phyloP scores from a whole-genome alignment of 2,329 filamentous ascomycete genomes.

The Scedosporium aurantiacum region DNA sequence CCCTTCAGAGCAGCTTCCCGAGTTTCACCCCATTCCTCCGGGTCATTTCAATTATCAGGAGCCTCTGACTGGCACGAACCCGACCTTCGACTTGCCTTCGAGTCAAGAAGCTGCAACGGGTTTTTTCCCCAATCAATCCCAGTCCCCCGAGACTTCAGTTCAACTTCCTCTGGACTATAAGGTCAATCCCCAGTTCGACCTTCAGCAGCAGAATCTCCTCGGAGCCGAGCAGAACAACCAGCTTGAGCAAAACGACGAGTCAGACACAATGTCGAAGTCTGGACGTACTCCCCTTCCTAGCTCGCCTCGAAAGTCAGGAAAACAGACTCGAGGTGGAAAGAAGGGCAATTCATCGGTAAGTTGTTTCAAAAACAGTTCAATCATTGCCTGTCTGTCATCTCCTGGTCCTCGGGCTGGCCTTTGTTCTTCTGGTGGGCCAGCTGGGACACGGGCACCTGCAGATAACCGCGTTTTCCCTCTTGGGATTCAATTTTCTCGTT shows the following conservation, averaged over 20 bases:
- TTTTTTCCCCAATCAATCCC: no score
- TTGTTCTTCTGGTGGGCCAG: no score
- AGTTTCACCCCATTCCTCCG: no score
- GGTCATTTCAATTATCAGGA: no score
- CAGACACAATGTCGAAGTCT: background rate
- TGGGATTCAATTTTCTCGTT: no score
- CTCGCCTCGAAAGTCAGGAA: background rate
- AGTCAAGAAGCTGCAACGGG: no score
- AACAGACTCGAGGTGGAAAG: background rate
- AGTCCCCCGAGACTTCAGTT: background rate
- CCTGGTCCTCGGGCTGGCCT: no score
- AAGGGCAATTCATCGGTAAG: background rate
- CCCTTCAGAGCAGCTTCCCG: no score
- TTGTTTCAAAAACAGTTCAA: background rate
- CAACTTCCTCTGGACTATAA: background rate
- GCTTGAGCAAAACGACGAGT: background rate
- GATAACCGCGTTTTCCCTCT: no score
- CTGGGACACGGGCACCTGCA: no score
- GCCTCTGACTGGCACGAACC: no score
- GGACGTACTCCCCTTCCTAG: background rate
- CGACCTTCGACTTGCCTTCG: no score
- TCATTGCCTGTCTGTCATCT: background rate
- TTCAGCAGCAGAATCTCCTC: background rate
- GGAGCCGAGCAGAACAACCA: background rate
- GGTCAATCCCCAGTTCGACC: background rate